Percentiles rank a stretch among this genome's conserved stretches.
Evolutionary conservation across 345 rosid genomes (phyloP).

Genomic region (Lagerstroemia speciosa): DNA sequence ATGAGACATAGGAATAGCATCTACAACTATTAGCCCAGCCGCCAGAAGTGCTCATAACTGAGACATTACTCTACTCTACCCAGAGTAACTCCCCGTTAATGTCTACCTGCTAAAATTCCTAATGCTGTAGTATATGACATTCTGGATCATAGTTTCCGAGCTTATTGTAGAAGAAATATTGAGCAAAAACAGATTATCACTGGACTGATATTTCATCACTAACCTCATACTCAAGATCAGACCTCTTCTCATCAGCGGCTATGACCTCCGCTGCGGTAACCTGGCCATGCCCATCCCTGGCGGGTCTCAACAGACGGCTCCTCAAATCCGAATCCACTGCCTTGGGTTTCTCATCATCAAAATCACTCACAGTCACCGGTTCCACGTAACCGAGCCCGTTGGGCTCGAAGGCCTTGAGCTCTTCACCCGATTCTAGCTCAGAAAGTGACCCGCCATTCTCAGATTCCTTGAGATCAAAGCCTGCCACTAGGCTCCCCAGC

Average conservation of each 20-base stretch:
- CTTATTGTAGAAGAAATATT: neutral
- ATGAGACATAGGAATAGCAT: neutral
- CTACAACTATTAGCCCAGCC: neutral
- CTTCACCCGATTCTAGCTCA: constrained; percentile 39
- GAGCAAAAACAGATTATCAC: neutral
- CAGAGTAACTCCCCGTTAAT: neutral
- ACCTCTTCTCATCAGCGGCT: constrained; percentile 55
- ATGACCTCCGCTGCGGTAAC: constrained; percentile 29
- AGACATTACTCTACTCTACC: neutral
- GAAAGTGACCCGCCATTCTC: constrained; percentile 20
- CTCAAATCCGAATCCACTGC: constrained; percentile 8
- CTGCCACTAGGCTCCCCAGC: constrained; percentile 44
- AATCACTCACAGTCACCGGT: constrained; percentile 15
- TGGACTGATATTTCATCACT: constrained; percentile 4
- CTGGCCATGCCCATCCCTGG: constrained; percentile 20
- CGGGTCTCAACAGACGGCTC: constrained; percentile 15
- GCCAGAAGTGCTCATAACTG: no score
- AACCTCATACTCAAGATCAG: constrained; percentile 53
- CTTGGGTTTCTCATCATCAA: constrained; percentile 11
- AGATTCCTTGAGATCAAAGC: constrained; percentile 24
- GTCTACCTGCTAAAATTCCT: neutral
- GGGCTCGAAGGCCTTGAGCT: constrained; percentile 45
- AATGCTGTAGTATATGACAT: neutral
- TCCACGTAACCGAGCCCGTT: constrained; percentile 23
- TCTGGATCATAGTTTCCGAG: neutral